These are phyloP conservation scores for Hirsutella thompsonii DNA, from an alignment of 2,329 filamentous ascomycete species.

Conservation along the genomic window DNA sequence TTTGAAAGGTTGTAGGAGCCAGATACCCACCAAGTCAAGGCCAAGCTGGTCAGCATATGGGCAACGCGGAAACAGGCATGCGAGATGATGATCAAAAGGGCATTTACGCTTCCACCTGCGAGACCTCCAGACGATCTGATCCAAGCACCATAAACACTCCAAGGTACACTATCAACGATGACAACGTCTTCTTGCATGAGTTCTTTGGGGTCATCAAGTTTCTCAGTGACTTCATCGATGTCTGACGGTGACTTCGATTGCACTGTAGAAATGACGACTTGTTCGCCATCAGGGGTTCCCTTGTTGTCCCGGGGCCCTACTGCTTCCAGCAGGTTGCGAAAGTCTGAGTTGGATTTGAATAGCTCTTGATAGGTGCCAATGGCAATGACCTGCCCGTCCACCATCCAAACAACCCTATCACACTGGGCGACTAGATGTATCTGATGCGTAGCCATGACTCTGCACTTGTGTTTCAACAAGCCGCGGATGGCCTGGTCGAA, in stretches of 20 bases:
- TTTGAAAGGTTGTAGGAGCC: constrained; percentile 55
- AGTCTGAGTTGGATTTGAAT: too few relatives aligned
- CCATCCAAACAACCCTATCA: constrained; percentile 88
- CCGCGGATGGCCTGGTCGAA: constrained; percentile 93
- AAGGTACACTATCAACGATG: constrained; percentile 64
- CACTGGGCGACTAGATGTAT: constrained; percentile 84
- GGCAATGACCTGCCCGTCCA: constrained; percentile 70
- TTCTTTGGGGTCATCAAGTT: too few relatives aligned
- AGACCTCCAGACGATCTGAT: constrained; percentile 61
- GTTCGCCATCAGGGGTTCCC: too few relatives aligned
- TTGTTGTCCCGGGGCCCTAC: too few relatives aligned
- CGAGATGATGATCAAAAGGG: constrained; percentile 47
- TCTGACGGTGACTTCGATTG: too few relatives aligned
- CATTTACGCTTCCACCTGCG: too few relatives aligned
- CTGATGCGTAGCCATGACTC: constrained; percentile 88
- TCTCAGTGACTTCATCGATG: too few relatives aligned
- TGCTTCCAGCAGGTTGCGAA: too few relatives aligned
- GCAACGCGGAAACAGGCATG: constrained; percentile 64
- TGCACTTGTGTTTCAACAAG: constrained; percentile 75
- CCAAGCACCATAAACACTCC: constrained; percentile 68
- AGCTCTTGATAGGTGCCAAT: constrained; percentile 84
- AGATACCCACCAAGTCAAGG: constrained; percentile 91
- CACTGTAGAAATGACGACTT: too few relatives aligned
- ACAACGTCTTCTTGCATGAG: constrained; percentile 65
- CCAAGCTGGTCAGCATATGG: constrained; percentile 79